phyloP scores from a whole-genome alignment of 208 protist species.

The Dictyostelium gargantuum region DNA sequence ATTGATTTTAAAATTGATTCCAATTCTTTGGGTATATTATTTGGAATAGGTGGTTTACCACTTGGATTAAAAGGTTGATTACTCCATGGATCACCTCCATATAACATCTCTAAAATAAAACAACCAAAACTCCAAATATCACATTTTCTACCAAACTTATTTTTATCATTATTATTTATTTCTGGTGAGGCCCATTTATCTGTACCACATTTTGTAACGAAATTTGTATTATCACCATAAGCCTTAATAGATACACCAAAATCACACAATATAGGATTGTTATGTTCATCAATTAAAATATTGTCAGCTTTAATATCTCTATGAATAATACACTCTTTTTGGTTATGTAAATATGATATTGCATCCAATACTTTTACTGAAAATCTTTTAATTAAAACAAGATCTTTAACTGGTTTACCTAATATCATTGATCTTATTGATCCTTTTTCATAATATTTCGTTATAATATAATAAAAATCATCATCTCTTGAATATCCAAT shows the following conservation, averaged over 20 bases:
- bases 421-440: too few species aligned
- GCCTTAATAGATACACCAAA: not conserved
- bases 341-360: not conserved
- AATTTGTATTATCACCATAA: not conserved
- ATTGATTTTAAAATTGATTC: too few species aligned
- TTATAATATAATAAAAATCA: not conserved
- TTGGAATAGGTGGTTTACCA: not conserved
- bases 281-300: not conserved
- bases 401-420: too few species aligned
- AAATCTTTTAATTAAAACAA: too few species aligned
- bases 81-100: not conserved
- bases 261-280: not conserved
- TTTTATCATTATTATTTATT: not conserved
- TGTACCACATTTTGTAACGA: not conserved
- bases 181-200: not conserved
- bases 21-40: not conserved
- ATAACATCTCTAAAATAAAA: not conserved
- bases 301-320: not conserved
- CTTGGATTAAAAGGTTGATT: too few species aligned
- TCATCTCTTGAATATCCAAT: not conserved
- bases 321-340: not conserved
- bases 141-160: not conserved
- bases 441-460: not conserved
- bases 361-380: not conserved
- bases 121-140: not conserved